These are phyloP conservation scores for Thielaviopsis ethacetica DNA, from an alignment of 2,329 filamentous ascomycete species.

Conservation along the genomic window DNA sequence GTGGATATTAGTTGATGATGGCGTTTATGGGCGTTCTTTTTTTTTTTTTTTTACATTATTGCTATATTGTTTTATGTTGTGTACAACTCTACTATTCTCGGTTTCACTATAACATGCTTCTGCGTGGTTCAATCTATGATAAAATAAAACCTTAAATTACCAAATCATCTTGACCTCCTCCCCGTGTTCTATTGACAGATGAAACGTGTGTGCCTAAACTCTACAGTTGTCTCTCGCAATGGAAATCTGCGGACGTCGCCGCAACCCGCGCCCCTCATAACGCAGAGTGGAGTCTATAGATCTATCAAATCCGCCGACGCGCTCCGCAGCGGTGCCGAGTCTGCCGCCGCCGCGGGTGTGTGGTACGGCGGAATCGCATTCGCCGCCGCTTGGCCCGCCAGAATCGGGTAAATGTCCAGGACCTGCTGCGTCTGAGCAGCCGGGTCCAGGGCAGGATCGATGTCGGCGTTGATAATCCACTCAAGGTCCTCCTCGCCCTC, in stretches of 20 bases:
- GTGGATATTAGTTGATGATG: neutral
- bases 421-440: slow-evolving; percentile 57
- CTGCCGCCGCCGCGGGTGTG: slow-evolving; percentile 6
- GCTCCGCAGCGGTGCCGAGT: neutral
- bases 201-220: too few species aligned
- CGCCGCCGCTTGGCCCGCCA: slow-evolving; percentile 53
- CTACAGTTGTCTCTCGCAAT: too few species aligned
- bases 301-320: slow-evolving; percentile 11
- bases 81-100: too few species aligned
- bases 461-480: slow-evolving; percentile 78
- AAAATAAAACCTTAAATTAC: too few species aligned
- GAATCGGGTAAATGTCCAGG: slow-evolving; percentile 66
- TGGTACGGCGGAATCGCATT: slow-evolving; percentile 41
- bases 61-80: too few species aligned
- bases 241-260: too few species aligned
- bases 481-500: slow-evolving; percentile 81
- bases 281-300: neutral
- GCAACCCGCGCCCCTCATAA: too few species aligned
- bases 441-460: slow-evolving; percentile 51
- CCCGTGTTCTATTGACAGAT: too few species aligned
- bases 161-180: too few species aligned
- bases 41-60: neutral
- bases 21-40: slow-evolving; percentile 1
- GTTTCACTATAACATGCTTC: too few species aligned
- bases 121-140: too few species aligned